Evolutionary conservation across 768 basidiomycete genomes (phyloP), one percentile per base, ranked within the genome.

Genomic region (Mycena belliarum): DNA sequence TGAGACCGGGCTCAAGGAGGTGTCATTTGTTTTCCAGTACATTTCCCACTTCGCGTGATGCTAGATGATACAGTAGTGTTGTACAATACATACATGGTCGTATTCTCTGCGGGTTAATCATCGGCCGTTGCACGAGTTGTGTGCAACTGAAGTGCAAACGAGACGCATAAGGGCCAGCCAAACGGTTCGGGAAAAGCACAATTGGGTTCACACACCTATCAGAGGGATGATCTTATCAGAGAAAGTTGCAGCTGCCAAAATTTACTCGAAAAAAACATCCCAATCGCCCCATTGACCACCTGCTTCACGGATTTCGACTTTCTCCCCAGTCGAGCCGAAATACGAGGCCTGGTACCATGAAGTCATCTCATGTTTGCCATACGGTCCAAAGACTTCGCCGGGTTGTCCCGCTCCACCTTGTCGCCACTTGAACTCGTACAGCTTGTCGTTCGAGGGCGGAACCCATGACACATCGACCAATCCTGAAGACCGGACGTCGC

Each of bases 1-100:
- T 3, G 97, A 99, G 71, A 82, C 88, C 38, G 93, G 90, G 11
- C 64, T 84, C 41, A 83, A 86, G 6, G 89, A 94, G 61, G 89
- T 98, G 46, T 95, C 95, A 0, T 96, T 93, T 66, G 95, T 95
- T 41, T 98, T 96, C 78, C 96, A 98, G 70, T 97, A 95, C 70
- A 87, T 94, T 70, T 94, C 92, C 71, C 92, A 94, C 70, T 93
- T 63, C 55, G 49, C 46, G 24, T 60, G 53, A 41, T 44, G n/a
- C 24, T 49, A 33, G 54, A 53, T 50, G 57, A 18, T 24, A 33
- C n/a, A n/a, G n/a, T 49, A 42, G 37, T 49, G 54, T 60, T 38
- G 40, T 47, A 57, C 33, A 15, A 54, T 38, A 37, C n/a, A 21
- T 46, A 43, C n/a, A 21, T 46, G 25, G 12, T 51, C 33, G 35